phyloP scores from a whole-genome alignment of 164 flowering plant genomes.

The Vitis labrusca region DNA sequence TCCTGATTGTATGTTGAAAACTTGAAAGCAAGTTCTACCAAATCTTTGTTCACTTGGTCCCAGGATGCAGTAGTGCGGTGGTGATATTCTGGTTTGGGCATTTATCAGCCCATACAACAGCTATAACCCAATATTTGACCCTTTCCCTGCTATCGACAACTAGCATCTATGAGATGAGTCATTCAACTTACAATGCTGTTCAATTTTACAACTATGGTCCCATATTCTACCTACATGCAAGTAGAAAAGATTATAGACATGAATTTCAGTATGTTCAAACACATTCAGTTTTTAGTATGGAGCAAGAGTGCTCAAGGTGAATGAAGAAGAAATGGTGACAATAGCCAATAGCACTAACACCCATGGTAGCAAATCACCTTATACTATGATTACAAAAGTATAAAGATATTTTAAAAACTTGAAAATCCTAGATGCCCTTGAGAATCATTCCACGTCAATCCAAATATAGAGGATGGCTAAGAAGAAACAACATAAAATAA shows the following conservation, averaged over 20 bases:
- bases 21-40: too few relatives aligned
- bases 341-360: not conserved
- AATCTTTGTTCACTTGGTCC: too few relatives aligned
- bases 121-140: not conserved
- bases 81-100: too few relatives aligned
- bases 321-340: not conserved
- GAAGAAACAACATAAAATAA: too few relatives aligned
- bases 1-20: too few relatives aligned
- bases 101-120: not conserved
- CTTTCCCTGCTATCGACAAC: not conserved
- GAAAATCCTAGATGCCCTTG: too few relatives aligned
- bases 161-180: too few relatives aligned
- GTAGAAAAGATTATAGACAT: not conserved
- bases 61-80: too few relatives aligned
- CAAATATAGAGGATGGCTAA: too few relatives aligned
- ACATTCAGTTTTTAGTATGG: not conserved
- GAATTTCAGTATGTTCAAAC: not conserved
- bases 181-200: not conserved
- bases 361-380: not conserved
- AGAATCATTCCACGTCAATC: too few relatives aligned
- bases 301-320: not conserved
- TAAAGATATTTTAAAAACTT: too few relatives aligned
- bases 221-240: not conserved
- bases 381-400: too few relatives aligned
- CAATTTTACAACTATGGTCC: not conserved